These are phyloP conservation scores for Logfia minima DNA, from an alignment of 129 eudicot genomes.

Conservation along the genomic window DNA sequence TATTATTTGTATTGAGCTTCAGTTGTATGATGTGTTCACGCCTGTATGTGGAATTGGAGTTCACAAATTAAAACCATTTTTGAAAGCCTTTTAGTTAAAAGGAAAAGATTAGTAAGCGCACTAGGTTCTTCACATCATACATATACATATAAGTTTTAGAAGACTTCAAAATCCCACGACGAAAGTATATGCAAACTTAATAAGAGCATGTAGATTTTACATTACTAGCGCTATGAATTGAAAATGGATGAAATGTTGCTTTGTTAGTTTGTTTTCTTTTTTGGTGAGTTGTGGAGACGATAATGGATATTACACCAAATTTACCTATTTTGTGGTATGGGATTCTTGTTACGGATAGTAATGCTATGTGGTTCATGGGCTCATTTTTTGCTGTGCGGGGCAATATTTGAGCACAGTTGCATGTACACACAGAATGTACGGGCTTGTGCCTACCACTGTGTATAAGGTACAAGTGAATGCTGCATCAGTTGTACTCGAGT, in stretches of 20 bases:
- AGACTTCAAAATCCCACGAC: background rate
- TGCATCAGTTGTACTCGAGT: too few species aligned
- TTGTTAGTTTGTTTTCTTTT: too few species aligned
- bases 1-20: background rate
- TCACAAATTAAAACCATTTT: background rate
- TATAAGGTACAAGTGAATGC: too few species aligned
- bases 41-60: background rate
- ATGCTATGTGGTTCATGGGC: too few species aligned
- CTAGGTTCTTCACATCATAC: background rate
- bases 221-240: background rate
- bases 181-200: background rate
- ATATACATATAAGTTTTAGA: background rate
- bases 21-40: background rate
- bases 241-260: background rate
- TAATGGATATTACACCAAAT: too few species aligned
- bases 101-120: background rate
- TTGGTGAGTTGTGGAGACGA: too few species aligned
- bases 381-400: too few species aligned
- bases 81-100: background rate
- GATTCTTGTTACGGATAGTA: too few species aligned
- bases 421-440: too few species aligned
- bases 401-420: too few species aligned
- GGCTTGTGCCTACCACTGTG: too few species aligned
- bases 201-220: background rate
- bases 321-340: too few species aligned